A percentile compares a stretch with the other conserved stretches of the same genome.
These are phyloP conservation scores for Fusarium solani-melongenae DNA, from an alignment of 2,329 filamentous ascomycete genomes.

Conservation along the genomic window DNA sequence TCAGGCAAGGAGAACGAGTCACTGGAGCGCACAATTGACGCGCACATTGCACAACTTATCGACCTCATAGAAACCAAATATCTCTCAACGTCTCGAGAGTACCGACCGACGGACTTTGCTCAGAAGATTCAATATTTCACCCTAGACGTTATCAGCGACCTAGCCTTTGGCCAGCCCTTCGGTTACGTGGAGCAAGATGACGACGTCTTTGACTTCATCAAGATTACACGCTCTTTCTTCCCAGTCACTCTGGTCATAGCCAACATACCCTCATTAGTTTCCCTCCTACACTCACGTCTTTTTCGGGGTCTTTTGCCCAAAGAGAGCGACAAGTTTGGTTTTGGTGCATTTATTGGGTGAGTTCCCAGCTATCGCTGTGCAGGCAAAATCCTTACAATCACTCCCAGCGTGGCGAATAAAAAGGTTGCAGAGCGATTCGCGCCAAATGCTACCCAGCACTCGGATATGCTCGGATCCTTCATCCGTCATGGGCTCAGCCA, in stretches of 20 bases:
- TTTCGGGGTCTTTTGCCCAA: conserved; percentile 56
- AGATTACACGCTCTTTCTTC: conserved; percentile 55
- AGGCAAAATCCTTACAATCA: not conserved
- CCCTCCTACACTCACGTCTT: conserved; percentile 54
- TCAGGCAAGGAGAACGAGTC: conserved; percentile 64
- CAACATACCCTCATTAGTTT: conserved; percentile 54
- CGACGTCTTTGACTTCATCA: conserved; percentile 61
- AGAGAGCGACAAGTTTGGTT: conserved; percentile 51
- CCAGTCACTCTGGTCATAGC: conserved; percentile 57
- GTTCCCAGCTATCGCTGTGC: not conserved
- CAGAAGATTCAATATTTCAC: conserved; percentile 64
- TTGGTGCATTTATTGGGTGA: conserved; percentile 52
- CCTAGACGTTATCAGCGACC: conserved; percentile 63
- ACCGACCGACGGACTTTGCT: conserved; percentile 62
- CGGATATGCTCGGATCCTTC: conserved; percentile 52
- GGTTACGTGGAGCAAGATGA: conserved; percentile 58
- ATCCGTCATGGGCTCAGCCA: conserved; percentile 48
- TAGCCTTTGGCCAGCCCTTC: conserved; percentile 62
- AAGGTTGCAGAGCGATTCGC: conserved; percentile 27
- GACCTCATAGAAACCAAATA: conserved; percentile 59
- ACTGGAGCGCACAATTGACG: conserved; percentile 62
- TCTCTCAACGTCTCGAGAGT: conserved; percentile 46
- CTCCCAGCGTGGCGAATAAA: not conserved
- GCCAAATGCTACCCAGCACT: conserved; percentile 29
- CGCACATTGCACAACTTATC: conserved; percentile 57